phyloP scores from a whole-genome alignment of 108 stramenopile genomes.

The Conticribra weissflogii region DNA sequence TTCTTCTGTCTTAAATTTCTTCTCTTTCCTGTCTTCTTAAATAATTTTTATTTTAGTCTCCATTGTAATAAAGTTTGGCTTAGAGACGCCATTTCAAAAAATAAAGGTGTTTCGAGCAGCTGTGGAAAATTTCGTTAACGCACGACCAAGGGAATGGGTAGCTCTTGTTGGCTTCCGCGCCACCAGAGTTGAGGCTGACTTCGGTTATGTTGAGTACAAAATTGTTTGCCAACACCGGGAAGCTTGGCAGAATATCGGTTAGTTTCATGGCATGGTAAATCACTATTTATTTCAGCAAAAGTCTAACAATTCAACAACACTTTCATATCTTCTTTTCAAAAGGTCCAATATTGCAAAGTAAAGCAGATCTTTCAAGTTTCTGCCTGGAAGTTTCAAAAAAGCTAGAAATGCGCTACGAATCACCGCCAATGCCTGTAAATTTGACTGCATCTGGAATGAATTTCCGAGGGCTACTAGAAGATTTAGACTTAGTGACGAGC shows the following conservation, averaged over 20 bases:
- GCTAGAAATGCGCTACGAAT: conserved; percentile 67
- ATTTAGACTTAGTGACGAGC: no score
- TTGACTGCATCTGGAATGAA: no score
- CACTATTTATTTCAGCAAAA: no score
- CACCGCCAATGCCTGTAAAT: conserved; percentile 72
- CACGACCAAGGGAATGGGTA: conserved; percentile 65
- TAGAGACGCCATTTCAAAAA: conserved; percentile 53
- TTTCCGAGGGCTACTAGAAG: no score
- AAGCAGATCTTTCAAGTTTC: conserved; percentile 62
- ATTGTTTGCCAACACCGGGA: conserved; percentile 60
- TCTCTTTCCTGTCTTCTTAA: no score
- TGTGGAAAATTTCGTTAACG: conserved; percentile 70
- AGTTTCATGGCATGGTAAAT: neutral
- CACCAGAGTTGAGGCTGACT: conserved; percentile 58
- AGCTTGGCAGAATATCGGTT: conserved; percentile 37
- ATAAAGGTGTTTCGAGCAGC: conserved; percentile 58
- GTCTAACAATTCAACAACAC: neutral
- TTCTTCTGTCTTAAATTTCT: no score
- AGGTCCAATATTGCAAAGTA: conserved; percentile 60
- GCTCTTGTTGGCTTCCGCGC: conserved; percentile 57
- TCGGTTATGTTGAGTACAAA: conserved; percentile 64
- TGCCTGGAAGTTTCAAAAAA: conserved; percentile 67
- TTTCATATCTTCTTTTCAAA: conserved; percentile 49
- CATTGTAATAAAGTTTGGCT: conserved; percentile 63
- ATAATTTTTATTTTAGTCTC: no score